A percentile compares a stretch with the other conserved stretches of the same genome.
phyloP scores from a whole-genome alignment of 164 flowering plant genomes.

The Aristolochia contorta region DNA sequence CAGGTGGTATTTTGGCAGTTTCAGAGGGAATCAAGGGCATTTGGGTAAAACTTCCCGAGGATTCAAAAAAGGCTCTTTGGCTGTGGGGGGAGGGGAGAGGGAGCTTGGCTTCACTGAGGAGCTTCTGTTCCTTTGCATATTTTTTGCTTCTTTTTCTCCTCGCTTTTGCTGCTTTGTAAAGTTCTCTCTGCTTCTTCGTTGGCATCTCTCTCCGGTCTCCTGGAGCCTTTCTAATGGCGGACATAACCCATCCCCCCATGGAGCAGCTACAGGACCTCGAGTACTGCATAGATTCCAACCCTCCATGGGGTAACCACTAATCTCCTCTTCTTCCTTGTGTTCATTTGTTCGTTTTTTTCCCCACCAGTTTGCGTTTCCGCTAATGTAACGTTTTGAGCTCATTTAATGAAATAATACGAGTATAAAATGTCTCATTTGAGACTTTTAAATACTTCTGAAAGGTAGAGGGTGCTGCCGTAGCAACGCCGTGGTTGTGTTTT shows the following conservation, averaged over 20 bases:
- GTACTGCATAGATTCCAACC: slow-evolving; percentile 89
- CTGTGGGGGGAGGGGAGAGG: neutral
- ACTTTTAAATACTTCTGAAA: neutral
- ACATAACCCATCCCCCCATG: slow-evolving; percentile 76
- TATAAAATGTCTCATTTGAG: neutral
- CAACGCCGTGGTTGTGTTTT: neutral
- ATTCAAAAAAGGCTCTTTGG: neutral
- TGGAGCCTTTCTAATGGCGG: slow-evolving; percentile 49
- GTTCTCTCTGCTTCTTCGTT: slow-evolving; percentile 17
- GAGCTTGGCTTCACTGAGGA: slow-evolving; percentile 7
- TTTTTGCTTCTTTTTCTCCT: neutral
- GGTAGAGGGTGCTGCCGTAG: neutral
- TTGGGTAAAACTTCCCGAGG: neutral
- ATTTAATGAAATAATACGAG: neutral
- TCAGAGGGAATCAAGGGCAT: neutral
- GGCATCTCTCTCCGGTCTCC: slow-evolving; percentile 5
- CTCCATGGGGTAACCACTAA: slow-evolving; percentile 65
- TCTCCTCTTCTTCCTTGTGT: slow-evolving; percentile 6
- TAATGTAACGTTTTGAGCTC: neutral
- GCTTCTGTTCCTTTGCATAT: slow-evolving; percentile 11
- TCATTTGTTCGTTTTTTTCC: neutral
- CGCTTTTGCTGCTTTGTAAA: slow-evolving; percentile 20
- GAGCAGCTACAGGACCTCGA: slow-evolving; percentile 93
- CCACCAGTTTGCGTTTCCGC: slow-evolving; percentile 1
- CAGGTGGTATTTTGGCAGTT: neutral